A percentile compares a stretch with the other conserved stretches of the same genome.
phyloP scores from a whole-genome alignment of 371 early-diverging fungal genomes.

The Mucor piriformis region DNA sequence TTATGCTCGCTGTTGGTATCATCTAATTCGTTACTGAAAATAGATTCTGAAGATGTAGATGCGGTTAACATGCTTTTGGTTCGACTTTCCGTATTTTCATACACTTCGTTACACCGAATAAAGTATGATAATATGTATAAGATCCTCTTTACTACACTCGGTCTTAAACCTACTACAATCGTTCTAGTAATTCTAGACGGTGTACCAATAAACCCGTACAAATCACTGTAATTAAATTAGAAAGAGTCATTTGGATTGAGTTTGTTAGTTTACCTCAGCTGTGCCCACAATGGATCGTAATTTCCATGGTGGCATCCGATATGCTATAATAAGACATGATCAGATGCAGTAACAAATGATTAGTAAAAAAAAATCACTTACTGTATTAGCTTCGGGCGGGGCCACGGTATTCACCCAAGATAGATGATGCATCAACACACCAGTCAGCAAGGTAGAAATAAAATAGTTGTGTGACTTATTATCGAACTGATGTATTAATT shows the following conservation, averaged over 20 bases:
- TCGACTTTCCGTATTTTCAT: conserved; percentile 52
- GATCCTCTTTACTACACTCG: conserved; percentile 57
- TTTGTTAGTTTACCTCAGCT: conserved; percentile 45
- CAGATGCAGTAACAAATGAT: neutral
- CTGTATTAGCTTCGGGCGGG: conserved; percentile 49
- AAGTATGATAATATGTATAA: conserved; percentile 64
- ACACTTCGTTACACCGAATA: conserved; percentile 70
- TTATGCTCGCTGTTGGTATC: conserved; percentile 25
- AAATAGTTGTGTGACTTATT: conserved; percentile 45
- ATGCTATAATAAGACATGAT: conserved; percentile 22
- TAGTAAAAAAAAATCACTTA: conserved; percentile 18
- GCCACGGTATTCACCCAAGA: conserved; percentile 71
- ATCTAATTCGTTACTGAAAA: conserved; percentile 43
- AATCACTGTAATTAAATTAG: conserved; percentile 35
- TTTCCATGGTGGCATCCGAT: conserved; percentile 52
- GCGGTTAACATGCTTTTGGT: conserved; percentile 4
- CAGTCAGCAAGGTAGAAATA: conserved; percentile 58
- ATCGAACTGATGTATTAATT: conserved; percentile 51
- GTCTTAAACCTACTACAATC: conserved; percentile 58
- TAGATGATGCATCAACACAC: conserved; percentile 60
- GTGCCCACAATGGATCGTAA: conserved; percentile 74
- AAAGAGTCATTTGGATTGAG: neutral
- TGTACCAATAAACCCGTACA: conserved; percentile 65
- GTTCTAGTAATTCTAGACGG: conserved; percentile 58
- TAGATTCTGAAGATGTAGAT: conserved; percentile 15